Evolutionary conservation across 176 grass and related monocot species (phyloP), one percentile per base, ranked within the genome.

Genomic region (Chrysopogon serrulatus): DNA sequence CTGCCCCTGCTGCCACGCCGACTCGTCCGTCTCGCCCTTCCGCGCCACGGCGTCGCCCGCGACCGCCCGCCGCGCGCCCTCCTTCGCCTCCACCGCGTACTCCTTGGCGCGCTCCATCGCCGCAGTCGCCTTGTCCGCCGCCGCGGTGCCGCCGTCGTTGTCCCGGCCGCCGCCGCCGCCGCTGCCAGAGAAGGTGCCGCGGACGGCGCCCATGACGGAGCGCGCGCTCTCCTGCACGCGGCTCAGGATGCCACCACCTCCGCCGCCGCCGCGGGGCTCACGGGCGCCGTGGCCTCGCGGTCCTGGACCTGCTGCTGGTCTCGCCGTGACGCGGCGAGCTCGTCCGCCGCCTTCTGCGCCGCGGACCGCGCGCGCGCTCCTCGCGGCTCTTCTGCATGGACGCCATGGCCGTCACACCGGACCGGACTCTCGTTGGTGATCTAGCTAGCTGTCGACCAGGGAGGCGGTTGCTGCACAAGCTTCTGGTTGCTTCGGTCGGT

Each of bases 1-100:
- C 75, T 88, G 18, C 23, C 68, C 79, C 30, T 90, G 84, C 84
- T 90, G 88, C 87, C 88, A 63, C 35, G 77, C 88, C 31, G 91
- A 90, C 71, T 93, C 88, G 21, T 85, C 2, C 11, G 81, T 88
- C 70, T 87, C 77, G 74, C 85, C 88, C 65, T 84, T 84, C 53
- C 66, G 69, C 16, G 8, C 81, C 85, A 69, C 72, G 39, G 91
- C 65, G 5, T 71, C 47, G 17, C 81, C 84, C 5, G 88, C 71
- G 11, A 90, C 64, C 79, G 73, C 71, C 14, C 6, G 71, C 70
- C 91, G 76, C 24, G 76, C 77, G 18, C 33, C 81, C 35, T 90
- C 84, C 79, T 87, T 35, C 26, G 2, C 62, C 42, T 81, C 84
- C 14, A 49, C 47, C 87, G 79, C 85, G 68, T 79, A 66, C 79